phyloP scores from a whole-genome alignment of 257 asterid species.

The Fraxinus americana region DNA sequence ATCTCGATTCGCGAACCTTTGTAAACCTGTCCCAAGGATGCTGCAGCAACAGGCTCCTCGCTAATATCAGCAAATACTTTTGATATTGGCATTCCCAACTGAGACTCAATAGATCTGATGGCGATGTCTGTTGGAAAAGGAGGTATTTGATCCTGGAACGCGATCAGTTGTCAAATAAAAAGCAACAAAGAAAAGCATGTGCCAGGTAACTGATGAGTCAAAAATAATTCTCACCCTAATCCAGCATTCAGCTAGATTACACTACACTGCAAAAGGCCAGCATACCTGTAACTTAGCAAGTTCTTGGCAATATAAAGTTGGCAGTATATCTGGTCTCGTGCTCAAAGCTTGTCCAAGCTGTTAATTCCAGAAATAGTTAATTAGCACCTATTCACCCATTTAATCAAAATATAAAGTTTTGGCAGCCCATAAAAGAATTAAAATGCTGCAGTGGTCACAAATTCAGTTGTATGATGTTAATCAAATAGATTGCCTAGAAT shows the following conservation, averaged over 20 bases:
- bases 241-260: slow-evolving; percentile 3
- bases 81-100: slow-evolving; percentile 82
- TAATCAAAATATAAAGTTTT: slow-evolving; percentile 4
- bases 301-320: slow-evolving; percentile 88
- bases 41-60: slow-evolving; percentile 92
- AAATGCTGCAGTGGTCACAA: neutral
- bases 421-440: slow-evolving; percentile 4
- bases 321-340: slow-evolving; percentile 95
- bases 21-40: slow-evolving; percentile 96
- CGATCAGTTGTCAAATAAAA: slow-evolving; percentile 28
- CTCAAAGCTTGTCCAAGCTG: slow-evolving; percentile 99
- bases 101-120: slow-evolving; percentile 77
- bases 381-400: slow-evolving; percentile 14
- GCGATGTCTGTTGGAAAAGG: slow-evolving; percentile 87
- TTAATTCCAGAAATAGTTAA: slow-evolving; percentile 29
- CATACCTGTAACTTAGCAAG: slow-evolving; percentile 88
- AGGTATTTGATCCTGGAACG: slow-evolving; percentile 92
- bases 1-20: slow-evolving; percentile 66
- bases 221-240: slow-evolving; percentile 20
- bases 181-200: slow-evolving; percentile 19
- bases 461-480: neutral
- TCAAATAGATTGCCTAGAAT: neutral
- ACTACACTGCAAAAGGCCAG: slow-evolving; percentile 18
- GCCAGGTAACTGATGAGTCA: neutral
- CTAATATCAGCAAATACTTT: slow-evolving; percentile 91